These are phyloP conservation scores for Clitoria ternatea DNA, from an alignment of 306 rosid genomes.

Conservation along the genomic window DNA sequence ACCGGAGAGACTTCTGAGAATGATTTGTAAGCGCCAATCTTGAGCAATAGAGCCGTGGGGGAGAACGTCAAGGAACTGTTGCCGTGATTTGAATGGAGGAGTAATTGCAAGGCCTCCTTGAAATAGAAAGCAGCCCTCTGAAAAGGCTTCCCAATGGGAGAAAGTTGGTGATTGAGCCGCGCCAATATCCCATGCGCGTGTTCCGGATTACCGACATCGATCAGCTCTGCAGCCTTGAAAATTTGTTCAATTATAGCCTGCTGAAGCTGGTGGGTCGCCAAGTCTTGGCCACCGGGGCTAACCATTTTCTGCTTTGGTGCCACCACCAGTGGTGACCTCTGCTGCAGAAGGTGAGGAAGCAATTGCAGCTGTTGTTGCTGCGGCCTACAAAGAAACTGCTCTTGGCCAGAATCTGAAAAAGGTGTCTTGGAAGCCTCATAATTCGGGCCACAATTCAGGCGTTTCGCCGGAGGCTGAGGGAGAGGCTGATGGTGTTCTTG, in stretches of 20 bases:
- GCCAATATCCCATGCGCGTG: slow-evolving; percentile 99
- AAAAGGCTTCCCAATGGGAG: slow-evolving; percentile 88
- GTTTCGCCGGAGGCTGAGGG: slow-evolving; percentile 54
- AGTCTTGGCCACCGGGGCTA: slow-evolving; percentile 42
- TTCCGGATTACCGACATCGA: slow-evolving; percentile 72
- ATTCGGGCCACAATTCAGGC: slow-evolving; percentile 45
- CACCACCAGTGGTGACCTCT: slow-evolving; percentile 37
- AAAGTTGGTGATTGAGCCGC: slow-evolving; percentile 99
- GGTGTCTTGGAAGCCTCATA: slow-evolving; percentile 42
- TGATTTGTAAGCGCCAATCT: slow-evolving; percentile 82
- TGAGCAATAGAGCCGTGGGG: slow-evolving; percentile 58
- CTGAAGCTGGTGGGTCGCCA: slow-evolving; percentile 64
- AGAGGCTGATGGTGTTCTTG: slow-evolving; percentile 59
- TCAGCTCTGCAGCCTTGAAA: slow-evolving; percentile 76
- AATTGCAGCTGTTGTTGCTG: slow-evolving; percentile 38
- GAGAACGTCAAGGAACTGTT: slow-evolving; percentile 42
- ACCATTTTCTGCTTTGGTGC: slow-evolving; percentile 51
- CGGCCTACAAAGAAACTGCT: slow-evolving; percentile 39
- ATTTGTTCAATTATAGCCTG: slow-evolving; percentile 66
- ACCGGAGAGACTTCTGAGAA: slow-evolving; percentile 90
- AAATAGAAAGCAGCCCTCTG: slow-evolving; percentile 91
- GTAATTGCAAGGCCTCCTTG: slow-evolving; percentile 77
- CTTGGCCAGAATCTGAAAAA: slow-evolving; percentile 48
- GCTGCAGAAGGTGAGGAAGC: slow-evolving; percentile 36
- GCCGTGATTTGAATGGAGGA: slow-evolving; percentile 38